Conservation (phyloP, 768 basidiomycete genomes). For the Mycena capillaripes region DNA sequence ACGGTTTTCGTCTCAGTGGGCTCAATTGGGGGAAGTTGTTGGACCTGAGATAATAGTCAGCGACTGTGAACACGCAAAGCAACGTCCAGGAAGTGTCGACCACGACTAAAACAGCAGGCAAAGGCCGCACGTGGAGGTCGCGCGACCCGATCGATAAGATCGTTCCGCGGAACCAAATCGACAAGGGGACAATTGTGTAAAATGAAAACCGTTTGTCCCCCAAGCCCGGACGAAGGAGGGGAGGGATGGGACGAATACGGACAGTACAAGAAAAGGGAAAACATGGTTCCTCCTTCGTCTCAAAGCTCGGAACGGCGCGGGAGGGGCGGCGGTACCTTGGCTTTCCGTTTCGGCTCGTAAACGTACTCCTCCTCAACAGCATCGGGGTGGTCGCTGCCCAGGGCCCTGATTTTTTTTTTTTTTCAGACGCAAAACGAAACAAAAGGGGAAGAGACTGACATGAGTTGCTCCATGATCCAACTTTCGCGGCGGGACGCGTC, state of each 20-base stretch:
- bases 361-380: slow-evolving; percentile 84
- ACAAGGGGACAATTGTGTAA: slow-evolving; percentile 76
- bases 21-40: slow-evolving; percentile 37
- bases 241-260: slow-evolving; percentile 73
- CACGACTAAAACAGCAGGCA: slow-evolving; percentile 4
- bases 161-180: slow-evolving; percentile 51
- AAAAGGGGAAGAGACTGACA: slow-evolving; percentile 62
- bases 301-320: slow-evolving; percentile 93
- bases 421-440: neutral
- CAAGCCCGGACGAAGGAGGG: slow-evolving; percentile 92
- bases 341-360: slow-evolving; percentile 88
- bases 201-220: slow-evolving; percentile 83
- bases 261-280: slow-evolving; percentile 73
- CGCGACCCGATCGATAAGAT: slow-evolving; percentile 48
- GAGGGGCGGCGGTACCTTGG: slow-evolving; percentile 91
- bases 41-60: slow-evolving; percentile 32
- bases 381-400: slow-evolving; percentile 77
- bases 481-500: slow-evolving; percentile 89
- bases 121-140: slow-evolving; percentile 33
- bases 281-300: slow-evolving; percentile 87
- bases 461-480: slow-evolving; percentile 95
- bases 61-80: slow-evolving; percentile 17
- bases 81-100: slow-evolving; percentile 30
- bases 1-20: slow-evolving; percentile 76
- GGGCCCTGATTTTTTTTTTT: slow-evolving; percentile 57